Conservation (phyloP, 305 asterid species). For the Fraxinus greggii region DNA sequence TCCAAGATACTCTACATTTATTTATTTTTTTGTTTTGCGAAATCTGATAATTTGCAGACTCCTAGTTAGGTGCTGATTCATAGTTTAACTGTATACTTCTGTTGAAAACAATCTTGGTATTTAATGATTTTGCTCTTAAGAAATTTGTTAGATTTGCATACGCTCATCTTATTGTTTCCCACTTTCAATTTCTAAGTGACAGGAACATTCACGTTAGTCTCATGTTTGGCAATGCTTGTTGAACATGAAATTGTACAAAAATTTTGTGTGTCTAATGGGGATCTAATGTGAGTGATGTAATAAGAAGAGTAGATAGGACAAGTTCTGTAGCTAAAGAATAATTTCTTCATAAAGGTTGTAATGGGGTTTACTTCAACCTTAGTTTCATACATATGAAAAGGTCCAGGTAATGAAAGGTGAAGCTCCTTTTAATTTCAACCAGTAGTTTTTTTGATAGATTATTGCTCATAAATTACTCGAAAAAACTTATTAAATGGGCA, state of each 20-base stretch:
- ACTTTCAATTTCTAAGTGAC: background rate
- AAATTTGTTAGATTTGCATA: background rate
- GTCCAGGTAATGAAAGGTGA: background rate
- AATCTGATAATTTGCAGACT: background rate
- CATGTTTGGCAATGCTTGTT: background rate
- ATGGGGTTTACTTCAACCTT: background rate
- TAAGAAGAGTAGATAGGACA: background rate
- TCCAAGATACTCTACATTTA: background rate
- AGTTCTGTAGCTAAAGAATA: background rate
- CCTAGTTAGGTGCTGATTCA: background rate
- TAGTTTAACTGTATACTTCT: background rate
- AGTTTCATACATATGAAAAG: background rate
- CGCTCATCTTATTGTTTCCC: background rate
- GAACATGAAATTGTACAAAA: background rate
- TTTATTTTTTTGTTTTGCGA: background rate
- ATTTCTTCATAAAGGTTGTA: background rate
- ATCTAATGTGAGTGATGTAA: background rate
- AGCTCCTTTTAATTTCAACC: background rate
- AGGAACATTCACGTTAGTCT: background rate
- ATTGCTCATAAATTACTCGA: background rate
- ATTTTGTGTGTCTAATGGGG: background rate
- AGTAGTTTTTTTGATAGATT: background rate
- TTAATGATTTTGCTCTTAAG: background rate
- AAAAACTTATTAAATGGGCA: background rate
- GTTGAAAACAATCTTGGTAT: background rate